Conservation (phyloP, 2,329 filamentous ascomycete species). For the Diaporthe sp. region DNA sequence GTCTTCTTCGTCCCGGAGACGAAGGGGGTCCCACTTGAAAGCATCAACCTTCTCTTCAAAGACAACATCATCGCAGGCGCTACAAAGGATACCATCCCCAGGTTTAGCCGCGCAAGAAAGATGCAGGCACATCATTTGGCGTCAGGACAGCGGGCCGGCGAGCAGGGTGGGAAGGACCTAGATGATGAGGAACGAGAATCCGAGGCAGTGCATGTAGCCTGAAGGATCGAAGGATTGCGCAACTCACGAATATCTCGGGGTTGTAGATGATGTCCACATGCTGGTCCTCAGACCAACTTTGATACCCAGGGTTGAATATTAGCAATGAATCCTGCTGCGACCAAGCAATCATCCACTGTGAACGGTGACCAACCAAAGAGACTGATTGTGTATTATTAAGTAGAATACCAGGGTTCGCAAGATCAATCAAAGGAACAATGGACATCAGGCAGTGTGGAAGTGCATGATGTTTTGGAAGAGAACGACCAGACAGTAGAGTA, state of each 20-base stretch:
- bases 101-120: constrained; percentile 27
- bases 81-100: constrained; percentile 31
- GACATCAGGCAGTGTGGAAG: not conserved
- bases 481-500: not conserved
- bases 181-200: constrained; percentile 25
- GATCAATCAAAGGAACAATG: not conserved
- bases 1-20: constrained; percentile 64
- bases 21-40: constrained; percentile 60
- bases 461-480: not conserved
- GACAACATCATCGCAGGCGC: constrained; percentile 34
- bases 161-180: constrained; percentile 22
- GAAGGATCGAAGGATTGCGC: not conserved
- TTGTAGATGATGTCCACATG: not conserved
- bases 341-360: no score
- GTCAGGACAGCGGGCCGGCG: not conserved
- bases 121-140: constrained; percentile 19
- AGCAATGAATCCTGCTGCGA: not conserved
- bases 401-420: not conserved
- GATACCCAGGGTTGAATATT: not conserved
- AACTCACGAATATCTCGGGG: not conserved
- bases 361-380: not conserved
- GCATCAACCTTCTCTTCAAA: constrained; percentile 31
- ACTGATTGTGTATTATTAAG: not conserved
- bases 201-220: constrained; percentile 14
- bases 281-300: not conserved